These are phyloP conservation scores for Samsoniella hepiali DNA, from an alignment of 2,329 filamentous ascomycete genomes.

Conservation along the genomic window DNA sequence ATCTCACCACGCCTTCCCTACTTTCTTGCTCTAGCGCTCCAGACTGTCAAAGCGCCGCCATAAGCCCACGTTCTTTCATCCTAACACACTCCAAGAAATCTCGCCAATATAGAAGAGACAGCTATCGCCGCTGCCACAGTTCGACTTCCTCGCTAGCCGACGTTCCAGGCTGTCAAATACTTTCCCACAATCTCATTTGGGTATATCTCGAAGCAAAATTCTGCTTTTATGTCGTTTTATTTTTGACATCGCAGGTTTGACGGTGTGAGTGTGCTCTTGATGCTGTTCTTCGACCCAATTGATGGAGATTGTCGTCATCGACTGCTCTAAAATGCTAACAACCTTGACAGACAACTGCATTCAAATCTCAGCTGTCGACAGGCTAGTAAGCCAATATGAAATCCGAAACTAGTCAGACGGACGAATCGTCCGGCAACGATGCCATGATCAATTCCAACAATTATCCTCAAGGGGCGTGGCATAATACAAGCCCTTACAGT, in stretches of 20 bases:
- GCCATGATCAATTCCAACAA: not conserved
- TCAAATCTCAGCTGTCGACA: not conserved
- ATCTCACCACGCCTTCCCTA: not conserved
- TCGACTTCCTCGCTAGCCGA: not conserved
- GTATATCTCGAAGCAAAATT: too few relatives aligned
- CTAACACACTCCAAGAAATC: not conserved
- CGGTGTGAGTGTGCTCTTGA: not conserved
- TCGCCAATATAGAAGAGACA: not conserved
- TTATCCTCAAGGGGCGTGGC: conserved; percentile 46
- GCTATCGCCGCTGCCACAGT: not conserved
- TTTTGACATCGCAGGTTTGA: not conserved
- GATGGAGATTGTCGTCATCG: not conserved
- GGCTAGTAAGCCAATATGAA: conserved; percentile 28
- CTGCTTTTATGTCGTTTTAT: not conserved
- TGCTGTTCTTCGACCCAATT: not conserved
- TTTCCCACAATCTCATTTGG: not conserved
- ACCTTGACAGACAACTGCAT: not conserved
- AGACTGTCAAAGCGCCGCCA: conserved; percentile 9
- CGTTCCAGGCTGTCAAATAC: not conserved
- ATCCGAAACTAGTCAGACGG: conserved; percentile 33
- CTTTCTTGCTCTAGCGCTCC: not conserved
- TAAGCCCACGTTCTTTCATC: not conserved
- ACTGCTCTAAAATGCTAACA: not conserved
- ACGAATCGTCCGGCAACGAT: conserved; percentile 32
- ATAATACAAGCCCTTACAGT: conserved; percentile 59